A percentile compares a stretch with the other conserved stretches of the same genome.
Evolutionary conservation across 805 yeast species (phyloP).

Genomic region (Torulaspora quercuum): DNA sequence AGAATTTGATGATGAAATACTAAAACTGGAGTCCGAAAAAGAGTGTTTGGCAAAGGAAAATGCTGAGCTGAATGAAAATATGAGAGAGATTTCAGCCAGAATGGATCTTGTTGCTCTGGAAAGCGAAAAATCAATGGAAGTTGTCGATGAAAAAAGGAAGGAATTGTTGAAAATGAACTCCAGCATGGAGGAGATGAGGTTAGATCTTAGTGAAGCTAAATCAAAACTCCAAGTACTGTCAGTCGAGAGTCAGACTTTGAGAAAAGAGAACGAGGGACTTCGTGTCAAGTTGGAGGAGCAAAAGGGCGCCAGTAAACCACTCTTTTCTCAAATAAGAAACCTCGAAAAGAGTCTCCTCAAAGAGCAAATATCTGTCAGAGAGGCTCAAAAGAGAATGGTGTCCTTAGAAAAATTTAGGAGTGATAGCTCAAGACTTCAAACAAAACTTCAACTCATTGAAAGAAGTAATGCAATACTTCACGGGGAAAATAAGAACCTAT

Average conservation of each 20-base stretch:
- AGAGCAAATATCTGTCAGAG: constrained; percentile 2
- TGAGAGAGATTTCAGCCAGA: not conserved
- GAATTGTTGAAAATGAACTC: constrained; percentile 2
- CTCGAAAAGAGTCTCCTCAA: constrained; percentile 4
- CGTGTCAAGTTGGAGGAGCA: constrained; percentile 4
- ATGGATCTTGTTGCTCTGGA: constrained; percentile 2
- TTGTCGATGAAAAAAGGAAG: constrained; percentile 1
- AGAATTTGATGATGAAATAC: not conserved
- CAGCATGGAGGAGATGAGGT: constrained; percentile 2
- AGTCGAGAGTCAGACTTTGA: constrained; percentile 6
- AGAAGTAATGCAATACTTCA: constrained; percentile 1
- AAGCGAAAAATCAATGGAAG: not conserved
- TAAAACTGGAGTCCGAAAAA: constrained; percentile 1
- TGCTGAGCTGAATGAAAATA: constrained; percentile 3
- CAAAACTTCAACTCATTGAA: constrained; percentile 2
- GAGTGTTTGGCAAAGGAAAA: not conserved
- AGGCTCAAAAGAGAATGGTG: constrained; percentile 1
- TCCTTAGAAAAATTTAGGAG: constrained; percentile 5
- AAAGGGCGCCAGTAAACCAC: constrained; percentile 1
- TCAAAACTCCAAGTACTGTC: constrained; percentile 1
- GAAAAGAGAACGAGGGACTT: constrained; percentile 1
- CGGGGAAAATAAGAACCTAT: constrained; percentile 1
- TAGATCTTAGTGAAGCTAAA: constrained; percentile 5
- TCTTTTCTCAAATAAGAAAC: constrained; percentile 3
- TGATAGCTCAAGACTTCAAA: constrained; percentile 3